Base-by-base conservation (phyloP, 345 rosid species). In the Gossypium raimondii region DNA sequence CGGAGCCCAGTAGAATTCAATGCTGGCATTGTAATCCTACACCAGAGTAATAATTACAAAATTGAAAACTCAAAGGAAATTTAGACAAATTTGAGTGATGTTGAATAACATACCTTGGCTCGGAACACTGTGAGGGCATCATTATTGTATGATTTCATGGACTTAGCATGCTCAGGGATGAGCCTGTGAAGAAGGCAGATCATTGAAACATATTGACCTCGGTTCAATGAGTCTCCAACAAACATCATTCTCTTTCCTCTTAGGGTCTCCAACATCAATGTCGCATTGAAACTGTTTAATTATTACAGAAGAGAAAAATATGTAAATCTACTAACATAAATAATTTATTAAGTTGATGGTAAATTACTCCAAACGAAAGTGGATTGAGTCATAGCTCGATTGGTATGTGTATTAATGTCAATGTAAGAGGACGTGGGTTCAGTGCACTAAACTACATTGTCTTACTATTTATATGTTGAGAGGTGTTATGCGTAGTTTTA, bases 1-100 rank as follows among this genome's bases (percentile, higher is more conserved):
- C 4, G 99, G 99, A n/a, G 99, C 96, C 98, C 98, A 95, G 22
- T 95, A 95, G 82, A 95, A 93, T 78, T 92, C 99, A n/a, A 96
- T 90, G 9, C 97, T 96, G 0, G 95, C 95, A 81, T 93, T 96
- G 82, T 92, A 92, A 73, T 92, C 97, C 97, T 93, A 70, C 10
- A 61, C 59, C 61, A 10, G 43, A 10, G 41, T 5, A 17, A 2
- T 9, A n/a, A 53, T n/a, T 55, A 55, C 8, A 55, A 55, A 9
- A 55, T 34, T 8, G 61, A 18, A 50, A 11, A 57, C 2, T 14
- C 29, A 17, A 48, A 2, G 24, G 22, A 55, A 11, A 53, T 7
- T 44, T 2, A 20, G 10, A 22, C 29, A 10, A 10, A 22, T 10
- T 57, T 57, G 11, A 20, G 4, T 7, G 2, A 52, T 14, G 7